phyloP scores from a whole-genome alignment of 805 yeast species.

The Candida golubevii region DNA sequence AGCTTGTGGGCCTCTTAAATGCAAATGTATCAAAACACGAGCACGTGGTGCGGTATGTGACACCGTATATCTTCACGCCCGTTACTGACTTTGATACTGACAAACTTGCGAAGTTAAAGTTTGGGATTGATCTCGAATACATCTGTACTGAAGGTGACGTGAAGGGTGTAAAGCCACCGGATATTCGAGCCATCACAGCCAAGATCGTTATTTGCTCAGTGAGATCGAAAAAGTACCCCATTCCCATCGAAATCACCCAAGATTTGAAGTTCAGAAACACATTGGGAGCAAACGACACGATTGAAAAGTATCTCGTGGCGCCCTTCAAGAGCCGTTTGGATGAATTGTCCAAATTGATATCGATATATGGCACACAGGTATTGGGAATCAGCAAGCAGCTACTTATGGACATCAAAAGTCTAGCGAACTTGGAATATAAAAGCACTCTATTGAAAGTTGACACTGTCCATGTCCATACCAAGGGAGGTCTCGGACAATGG shows the following conservation, averaged over 20 bases:
- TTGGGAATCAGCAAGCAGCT: constrained; percentile 18
- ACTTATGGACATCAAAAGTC: constrained; percentile 25
- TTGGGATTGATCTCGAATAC: constrained; percentile 8
- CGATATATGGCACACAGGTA: constrained; percentile 16
- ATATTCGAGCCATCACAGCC: constrained; percentile 12
- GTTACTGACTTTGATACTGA: not conserved
- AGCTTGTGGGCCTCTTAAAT: constrained; percentile 20
- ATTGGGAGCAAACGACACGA: constrained; percentile 14
- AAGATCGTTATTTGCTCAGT: constrained; percentile 17
- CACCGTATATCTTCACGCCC: constrained; percentile 7
- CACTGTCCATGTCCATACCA: constrained; percentile 4
- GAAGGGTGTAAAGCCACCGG: constrained; percentile 13
- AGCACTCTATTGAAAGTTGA: constrained; percentile 18
- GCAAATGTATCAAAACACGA: constrained; percentile 16
- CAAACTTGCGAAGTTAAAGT: constrained; percentile 1
- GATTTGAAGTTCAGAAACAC: constrained; percentile 15
- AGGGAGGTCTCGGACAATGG: constrained; percentile 15
- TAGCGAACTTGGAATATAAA: constrained; percentile 23
- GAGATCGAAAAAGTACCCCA: constrained; percentile 28
- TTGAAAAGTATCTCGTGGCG: constrained; percentile 19
- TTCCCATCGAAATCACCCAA: constrained; percentile 15
- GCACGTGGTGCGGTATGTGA: constrained; percentile 12
- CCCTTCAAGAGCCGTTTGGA: constrained; percentile 21
- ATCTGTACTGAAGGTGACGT: constrained; percentile 5
- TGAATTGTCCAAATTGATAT: constrained; percentile 15